Evolutionary conservation across 1,284 basidiomycete genomes (phyloP).

Genomic region (Leccinum laetum): DNA sequence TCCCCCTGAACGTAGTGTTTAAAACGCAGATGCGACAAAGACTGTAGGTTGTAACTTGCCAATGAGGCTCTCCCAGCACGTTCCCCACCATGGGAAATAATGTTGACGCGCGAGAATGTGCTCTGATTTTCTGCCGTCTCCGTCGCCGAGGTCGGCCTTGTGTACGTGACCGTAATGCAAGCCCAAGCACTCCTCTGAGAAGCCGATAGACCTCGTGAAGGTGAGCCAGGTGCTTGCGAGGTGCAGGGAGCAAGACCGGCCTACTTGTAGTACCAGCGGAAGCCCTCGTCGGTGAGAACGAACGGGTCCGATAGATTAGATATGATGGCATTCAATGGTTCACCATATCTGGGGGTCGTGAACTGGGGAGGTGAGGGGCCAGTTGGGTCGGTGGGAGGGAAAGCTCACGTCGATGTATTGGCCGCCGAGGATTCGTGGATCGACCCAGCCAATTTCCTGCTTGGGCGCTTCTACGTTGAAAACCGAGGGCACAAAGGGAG

Average conservation of each 20-base stretch:
- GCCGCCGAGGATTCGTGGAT: constrained; percentile 70
- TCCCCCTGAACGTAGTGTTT: constrained; percentile 40
- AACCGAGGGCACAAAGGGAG: constrained; percentile 9
- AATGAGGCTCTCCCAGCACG: constrained; percentile 71
- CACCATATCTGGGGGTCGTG: constrained; percentile 63
- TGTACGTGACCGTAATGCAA: constrained; percentile 69
- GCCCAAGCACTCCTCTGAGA: constrained; percentile 73
- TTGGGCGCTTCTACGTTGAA: constrained; percentile 15
- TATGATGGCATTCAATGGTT: constrained; percentile 68
- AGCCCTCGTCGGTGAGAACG: constrained; percentile 64
- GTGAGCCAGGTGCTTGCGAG: constrained; percentile 1
- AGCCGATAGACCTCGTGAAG: constrained; percentile 66
- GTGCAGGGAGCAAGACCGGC: constrained; percentile 3
- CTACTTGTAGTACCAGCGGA: constrained; percentile 60
- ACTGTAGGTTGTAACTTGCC: constrained; percentile 42
- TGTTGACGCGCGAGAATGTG: constrained; percentile 67
- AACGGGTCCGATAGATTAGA: constrained; percentile 64
- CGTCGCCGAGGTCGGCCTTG: constrained; percentile 72
- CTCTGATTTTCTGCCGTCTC: constrained; percentile 61
- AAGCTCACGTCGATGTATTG: constrained; percentile 65
- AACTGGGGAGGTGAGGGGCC: constrained; percentile 42
- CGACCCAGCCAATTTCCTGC: constrained; percentile 54
- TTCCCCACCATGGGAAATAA: constrained; percentile 65
- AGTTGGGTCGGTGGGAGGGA: constrained; percentile 6
- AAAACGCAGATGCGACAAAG: constrained; percentile 4